Evolutionary conservation across 2,329 filamentous ascomycete genomes (phyloP).

Genomic region (Sporothrix pseudoabietina): DNA sequence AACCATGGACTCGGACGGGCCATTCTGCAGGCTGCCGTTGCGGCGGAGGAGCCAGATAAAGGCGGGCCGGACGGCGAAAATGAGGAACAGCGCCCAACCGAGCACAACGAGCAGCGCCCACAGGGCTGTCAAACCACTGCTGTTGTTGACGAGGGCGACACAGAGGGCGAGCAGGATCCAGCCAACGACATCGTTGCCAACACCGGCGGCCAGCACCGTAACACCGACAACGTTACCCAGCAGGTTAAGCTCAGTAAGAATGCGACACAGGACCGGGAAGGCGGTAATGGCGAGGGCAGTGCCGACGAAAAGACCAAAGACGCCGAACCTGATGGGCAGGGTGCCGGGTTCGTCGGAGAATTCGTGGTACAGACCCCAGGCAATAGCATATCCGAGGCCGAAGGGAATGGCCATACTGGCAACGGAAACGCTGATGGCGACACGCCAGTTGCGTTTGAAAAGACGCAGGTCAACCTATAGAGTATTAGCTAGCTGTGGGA

Average conservation of each 20-base stretch:
- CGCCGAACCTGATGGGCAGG: slow-evolving; percentile 52
- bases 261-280: slow-evolving; percentile 90
- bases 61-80: slow-evolving; percentile 69
- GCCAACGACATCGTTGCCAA: slow-evolving; percentile 87
- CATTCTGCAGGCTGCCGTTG: slow-evolving; percentile 79
- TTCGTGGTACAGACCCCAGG: slow-evolving; percentile 76
- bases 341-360: slow-evolving; percentile 56
- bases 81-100: slow-evolving; percentile 75
- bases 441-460: slow-evolving; percentile 76
- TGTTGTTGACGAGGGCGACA: slow-evolving; percentile 88
- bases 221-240: slow-evolving; percentile 81
- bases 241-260: slow-evolving; percentile 86
- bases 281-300: slow-evolving; percentile 92
- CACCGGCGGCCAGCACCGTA: slow-evolving; percentile 85
- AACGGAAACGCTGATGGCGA: slow-evolving; percentile 75
- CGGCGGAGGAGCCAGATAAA: slow-evolving; percentile 75
- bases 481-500: background rate
- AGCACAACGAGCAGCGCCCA: slow-evolving; percentile 78
- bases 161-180: slow-evolving; percentile 94
- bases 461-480: slow-evolving; percentile 70
- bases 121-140: slow-evolving; percentile 76
- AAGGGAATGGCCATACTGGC: slow-evolving; percentile 83
- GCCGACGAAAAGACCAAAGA: slow-evolving; percentile 75
- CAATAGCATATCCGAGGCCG: slow-evolving; percentile 75
- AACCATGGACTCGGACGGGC: slow-evolving; percentile 82